phyloP scores from a whole-genome alignment of 257 asterid species.

The Lavandula angustifolia region DNA sequence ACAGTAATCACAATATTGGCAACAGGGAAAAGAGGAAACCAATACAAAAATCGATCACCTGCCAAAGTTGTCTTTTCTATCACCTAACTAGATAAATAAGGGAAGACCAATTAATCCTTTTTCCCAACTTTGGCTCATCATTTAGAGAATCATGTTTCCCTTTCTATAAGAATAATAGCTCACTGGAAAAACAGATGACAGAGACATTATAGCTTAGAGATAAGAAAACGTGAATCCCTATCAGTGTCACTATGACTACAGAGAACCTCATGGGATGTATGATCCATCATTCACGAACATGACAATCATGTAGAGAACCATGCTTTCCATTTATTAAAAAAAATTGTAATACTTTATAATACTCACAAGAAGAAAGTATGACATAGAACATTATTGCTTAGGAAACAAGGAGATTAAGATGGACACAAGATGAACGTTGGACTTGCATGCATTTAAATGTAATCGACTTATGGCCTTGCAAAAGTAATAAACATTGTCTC shows the following conservation, averaged over 20 bases:
- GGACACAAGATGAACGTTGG: neutral
- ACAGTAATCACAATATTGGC: constrained; percentile 32
- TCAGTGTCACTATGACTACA: constrained; percentile 55
- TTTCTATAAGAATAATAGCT: neutral
- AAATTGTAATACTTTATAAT: too few relatives aligned
- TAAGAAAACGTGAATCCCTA: constrained; percentile 33
- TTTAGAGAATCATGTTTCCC: constrained; percentile 30
- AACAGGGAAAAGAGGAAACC: constrained; percentile 48
- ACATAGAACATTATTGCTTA: too few relatives aligned
- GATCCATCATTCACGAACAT: constrained; percentile 40
- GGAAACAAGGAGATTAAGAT: constrained; percentile 68
- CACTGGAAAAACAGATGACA: too few relatives aligned
- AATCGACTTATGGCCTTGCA: too few relatives aligned
- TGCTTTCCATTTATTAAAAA: neutral
- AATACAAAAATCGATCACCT: constrained; percentile 34
- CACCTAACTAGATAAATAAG: neutral
- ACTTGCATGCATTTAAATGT: too few relatives aligned
- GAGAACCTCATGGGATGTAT: constrained; percentile 37
- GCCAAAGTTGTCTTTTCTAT: constrained; percentile 43
- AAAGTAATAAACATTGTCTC: too few relatives aligned
- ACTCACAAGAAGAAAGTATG: too few relatives aligned
- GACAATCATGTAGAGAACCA: constrained; percentile 45
- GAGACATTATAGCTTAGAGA: too few relatives aligned
- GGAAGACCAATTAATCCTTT: neutral
- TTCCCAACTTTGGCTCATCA: constrained; percentile 47